Conservation (phyloP, 352 stramenopile species). For the Phytophthora melonis region DNA sequence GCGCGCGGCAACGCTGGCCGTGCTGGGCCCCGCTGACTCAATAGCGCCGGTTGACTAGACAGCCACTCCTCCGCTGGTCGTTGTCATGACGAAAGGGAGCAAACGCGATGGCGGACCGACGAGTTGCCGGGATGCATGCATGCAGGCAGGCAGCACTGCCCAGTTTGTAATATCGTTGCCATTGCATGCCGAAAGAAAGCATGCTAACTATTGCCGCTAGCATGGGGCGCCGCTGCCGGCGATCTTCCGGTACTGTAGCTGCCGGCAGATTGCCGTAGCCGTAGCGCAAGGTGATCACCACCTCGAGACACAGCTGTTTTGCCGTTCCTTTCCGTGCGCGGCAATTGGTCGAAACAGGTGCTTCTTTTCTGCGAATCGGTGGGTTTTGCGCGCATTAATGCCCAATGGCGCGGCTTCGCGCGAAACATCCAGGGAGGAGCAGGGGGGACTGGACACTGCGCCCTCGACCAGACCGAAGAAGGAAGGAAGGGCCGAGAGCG, state of each 20-base stretch:
- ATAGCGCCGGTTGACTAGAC: background rate
- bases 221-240: no score
- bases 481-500: constrained; percentile 14
- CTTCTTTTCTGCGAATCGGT: constrained; percentile 19
- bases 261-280: no score
- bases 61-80: background rate
- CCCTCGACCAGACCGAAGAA: constrained; percentile 34
- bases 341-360: constrained; percentile 20
- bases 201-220: no score
- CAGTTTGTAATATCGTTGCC: no score
- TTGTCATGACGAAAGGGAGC: background rate
- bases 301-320: constrained; percentile 22
- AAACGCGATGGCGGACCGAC: background rate
- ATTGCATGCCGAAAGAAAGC: no score
- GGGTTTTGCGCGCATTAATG: background rate
- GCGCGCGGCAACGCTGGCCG: background rate
- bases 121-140: background rate
- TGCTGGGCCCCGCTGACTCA: background rate
- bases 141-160: no score
- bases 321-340: constrained; percentile 2
- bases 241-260: no score
- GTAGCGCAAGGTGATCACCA: no score
- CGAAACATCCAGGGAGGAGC: constrained; percentile 29
- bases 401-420: constrained; percentile 19
- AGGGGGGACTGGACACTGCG: constrained; percentile 30